Evolutionary conservation across 1,139 yeast genomes (phyloP), one percentile per base, ranked within the genome.

Genomic region (Groenewaldozyma auringiensis): DNA sequence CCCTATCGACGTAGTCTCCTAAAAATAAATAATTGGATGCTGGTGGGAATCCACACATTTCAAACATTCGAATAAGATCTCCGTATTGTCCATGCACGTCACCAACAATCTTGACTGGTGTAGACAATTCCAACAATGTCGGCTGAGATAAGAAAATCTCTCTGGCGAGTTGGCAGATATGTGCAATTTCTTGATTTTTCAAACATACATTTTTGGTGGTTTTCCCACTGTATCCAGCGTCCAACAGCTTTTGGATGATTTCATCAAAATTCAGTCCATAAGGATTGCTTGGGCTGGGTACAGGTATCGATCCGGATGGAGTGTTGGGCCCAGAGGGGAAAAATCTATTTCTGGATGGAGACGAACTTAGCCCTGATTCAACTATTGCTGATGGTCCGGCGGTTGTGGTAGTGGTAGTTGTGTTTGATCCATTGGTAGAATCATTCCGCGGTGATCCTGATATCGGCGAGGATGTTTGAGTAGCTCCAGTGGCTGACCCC

Each of bases 11-110:
- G 63, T 92, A 92, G 65, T 92, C 98, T 14, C 98, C 98, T 47
- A 92, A 66, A 57, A 92, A 89, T 51, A 92, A 70, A 66, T 88
- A 92, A 64, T 92, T 92, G 17, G 96, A 79, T 51, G 85, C 79
- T 2, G 98, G 98, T n/a, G 98, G 98, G 67, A 87, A 92, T 20
- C 97, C 98, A 70, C 97, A 89, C 69, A 86, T 87, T 42, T 94
- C 88, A 65, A 92, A 92, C 55, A 92, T 75, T 54, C 97, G 77
- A 53, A 92, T 81, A 56, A 92, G 70, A 66, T 92, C 98, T 44
- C 88, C 85, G 65, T 82, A 92, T 64, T 92, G 98, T 17, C 98
- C 97, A 66, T 92, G 98, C 34, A 92, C 95, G 63, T 92, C 98
- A 40, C 97, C 98, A 4, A 89, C 97, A 36, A 92, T 89, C 66